phyloP scores from a whole-genome alignment of 208 protist species.

The Trypanosoma congolense region DNA sequence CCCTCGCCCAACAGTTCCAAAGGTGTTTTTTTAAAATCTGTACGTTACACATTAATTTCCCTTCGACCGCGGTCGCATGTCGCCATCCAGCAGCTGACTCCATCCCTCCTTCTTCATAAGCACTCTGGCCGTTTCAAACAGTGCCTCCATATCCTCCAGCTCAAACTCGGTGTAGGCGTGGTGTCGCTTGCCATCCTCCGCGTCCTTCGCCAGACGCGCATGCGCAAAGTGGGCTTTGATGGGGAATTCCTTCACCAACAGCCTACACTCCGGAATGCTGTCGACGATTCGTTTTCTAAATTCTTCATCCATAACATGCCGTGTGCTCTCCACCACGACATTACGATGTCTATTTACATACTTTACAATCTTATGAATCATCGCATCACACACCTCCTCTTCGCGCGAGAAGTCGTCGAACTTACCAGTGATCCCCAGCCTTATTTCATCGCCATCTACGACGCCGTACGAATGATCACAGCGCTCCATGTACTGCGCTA shows the following conservation, averaged over 20 bases:
- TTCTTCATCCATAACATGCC: conserved; percentile 38
- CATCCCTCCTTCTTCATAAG: conserved; percentile 59
- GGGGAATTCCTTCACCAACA: conserved; percentile 48
- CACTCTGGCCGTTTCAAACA: conserved; percentile 27
- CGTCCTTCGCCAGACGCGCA: conserved; percentile 46
- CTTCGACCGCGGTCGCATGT: neutral
- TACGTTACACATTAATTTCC: neutral
- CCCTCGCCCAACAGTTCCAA: too few relatives aligned
- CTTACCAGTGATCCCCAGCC: conserved; percentile 34
- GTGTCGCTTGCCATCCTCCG: conserved; percentile 39
- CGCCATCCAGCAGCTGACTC: conserved; percentile 20
- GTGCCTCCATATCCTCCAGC: conserved; percentile 42
- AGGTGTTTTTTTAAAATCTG: too few relatives aligned
- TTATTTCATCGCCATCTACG: conserved; percentile 48
- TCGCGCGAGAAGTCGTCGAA: conserved; percentile 50
- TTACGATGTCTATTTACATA: conserved; percentile 41
- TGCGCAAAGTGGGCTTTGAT: conserved; percentile 61
- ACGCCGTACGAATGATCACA: conserved; percentile 57
- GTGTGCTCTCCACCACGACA: conserved; percentile 67
- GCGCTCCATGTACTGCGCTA: conserved; percentile 49
- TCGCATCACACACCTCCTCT: conserved; percentile 44
- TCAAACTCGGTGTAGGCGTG: conserved; percentile 34
- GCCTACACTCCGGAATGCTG: conserved; percentile 36
- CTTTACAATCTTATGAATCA: conserved; percentile 43
- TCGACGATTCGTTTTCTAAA: conserved; percentile 51